Evolutionary conservation across 1,284 basidiomycete genomes (phyloP), one percentile per base, ranked within the genome.

Genomic region (Hemileia vastatrix): DNA sequence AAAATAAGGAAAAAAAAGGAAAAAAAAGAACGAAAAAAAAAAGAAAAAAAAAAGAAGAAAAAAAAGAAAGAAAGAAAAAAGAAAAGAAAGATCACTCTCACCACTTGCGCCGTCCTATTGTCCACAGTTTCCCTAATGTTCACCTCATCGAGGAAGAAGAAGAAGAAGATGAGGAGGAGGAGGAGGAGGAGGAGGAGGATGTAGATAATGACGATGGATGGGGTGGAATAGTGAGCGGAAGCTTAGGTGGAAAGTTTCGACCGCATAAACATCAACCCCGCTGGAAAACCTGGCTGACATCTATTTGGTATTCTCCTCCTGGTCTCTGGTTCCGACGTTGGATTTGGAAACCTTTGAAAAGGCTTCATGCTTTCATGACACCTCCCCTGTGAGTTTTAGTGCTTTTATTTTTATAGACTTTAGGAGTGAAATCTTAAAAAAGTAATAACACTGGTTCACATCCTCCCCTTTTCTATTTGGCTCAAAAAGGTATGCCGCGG

Each of bases 401-500:
- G 4, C 19, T 4, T 48, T 43, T 36, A 23, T 43, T 23, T 5
- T 36, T 1, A 11, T 8, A 31, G 19, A 11, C 19, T 11, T 19
- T 24, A 27, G 43, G 11, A 6, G 9, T 32, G 57, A 32, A 11
- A 15, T 32, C 23, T 19, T 6, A 24, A 51, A n/a, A 57, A 54
- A 62, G 44, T 11, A 21, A 18, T 18, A 64, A 64, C 48, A 67
- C 65, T 23, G 49, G 69, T 9, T 57, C 67, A 9, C 49, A 48
- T 5, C 67, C 66, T 3, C 21, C 63, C 21, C 63, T 57, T 50
- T 66, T 1, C 71, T 73, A 64, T 76, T 76, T 73, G 76, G 74
- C 1, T 70, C 73, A n/a, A 74, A 74, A n/a, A 67, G 77, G 3
- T 76, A 75, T 67, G 75, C 77, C 3, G 77, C 77, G 9, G 63